Conservation (phyloP, 1,284 basidiomycete genomes). For the Ganoderma resinaceum region DNA sequence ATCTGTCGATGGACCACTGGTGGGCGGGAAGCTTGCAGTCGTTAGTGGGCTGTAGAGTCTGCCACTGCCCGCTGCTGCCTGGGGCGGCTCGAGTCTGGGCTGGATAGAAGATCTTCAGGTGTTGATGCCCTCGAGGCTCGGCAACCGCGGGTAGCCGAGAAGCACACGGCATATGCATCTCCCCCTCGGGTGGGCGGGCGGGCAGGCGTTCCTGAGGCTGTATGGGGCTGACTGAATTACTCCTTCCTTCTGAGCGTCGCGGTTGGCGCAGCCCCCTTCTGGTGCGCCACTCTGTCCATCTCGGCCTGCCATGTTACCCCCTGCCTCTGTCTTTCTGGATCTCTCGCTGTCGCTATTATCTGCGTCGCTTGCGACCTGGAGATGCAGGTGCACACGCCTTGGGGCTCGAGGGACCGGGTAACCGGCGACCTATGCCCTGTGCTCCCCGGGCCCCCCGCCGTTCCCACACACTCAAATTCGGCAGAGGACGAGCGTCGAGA, state of each 20-base stretch:
- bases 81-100: too few species aligned
- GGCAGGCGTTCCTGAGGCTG: too few species aligned
- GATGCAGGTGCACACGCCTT: too few species aligned
- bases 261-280: too few species aligned
- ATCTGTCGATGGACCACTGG: background rate
- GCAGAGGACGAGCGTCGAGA: too few species aligned
- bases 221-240: background rate
- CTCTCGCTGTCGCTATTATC: background rate
- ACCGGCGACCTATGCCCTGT: background rate
- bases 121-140: background rate
- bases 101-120: too few species aligned
- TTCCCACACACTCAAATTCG: background rate
- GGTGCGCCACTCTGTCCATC: too few species aligned
- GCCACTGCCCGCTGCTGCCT: too few species aligned
- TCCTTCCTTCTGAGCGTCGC: background rate
- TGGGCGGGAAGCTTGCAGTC: too few species aligned
- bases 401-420: too few species aligned
- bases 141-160: background rate
- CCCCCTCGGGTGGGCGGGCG: background rate
- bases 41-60: too few species aligned
- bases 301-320: background rate
- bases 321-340: background rate
- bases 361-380: background rate
- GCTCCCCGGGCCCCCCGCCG: background rate
- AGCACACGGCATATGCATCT: background rate